These are phyloP conservation scores for Taiwanofungus camphoratus DNA, from an alignment of 1,284 basidiomycete species.

Conservation along the genomic window DNA sequence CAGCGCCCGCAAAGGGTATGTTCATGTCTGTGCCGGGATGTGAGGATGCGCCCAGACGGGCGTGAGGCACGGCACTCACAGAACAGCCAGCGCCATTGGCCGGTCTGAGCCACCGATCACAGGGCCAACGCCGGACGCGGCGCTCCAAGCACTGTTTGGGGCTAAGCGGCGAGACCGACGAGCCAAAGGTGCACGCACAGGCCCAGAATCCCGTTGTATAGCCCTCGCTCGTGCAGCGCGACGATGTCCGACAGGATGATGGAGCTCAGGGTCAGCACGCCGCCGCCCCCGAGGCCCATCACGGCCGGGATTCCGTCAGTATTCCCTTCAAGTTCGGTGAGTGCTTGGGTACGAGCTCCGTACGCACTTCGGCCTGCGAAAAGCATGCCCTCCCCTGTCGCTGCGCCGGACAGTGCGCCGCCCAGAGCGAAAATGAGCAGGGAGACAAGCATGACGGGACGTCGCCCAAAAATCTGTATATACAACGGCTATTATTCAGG, in stretches of 20 bases:
- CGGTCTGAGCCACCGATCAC: constrained; percentile 14
- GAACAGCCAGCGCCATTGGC: constrained; percentile 21
- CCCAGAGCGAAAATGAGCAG: constrained; percentile 15
- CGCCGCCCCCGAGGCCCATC: constrained; percentile 48
- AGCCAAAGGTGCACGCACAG: constrained; percentile 13
- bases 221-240: constrained; percentile 15
- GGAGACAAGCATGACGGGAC: constrained; percentile 9
- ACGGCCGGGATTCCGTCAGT: no score
- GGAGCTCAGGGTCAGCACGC: constrained; percentile 31
- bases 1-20: constrained; percentile 10
- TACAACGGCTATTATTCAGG: neutral
- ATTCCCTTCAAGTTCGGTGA: no score
- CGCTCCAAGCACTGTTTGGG: constrained; percentile 11
- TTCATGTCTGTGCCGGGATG: constrained; percentile 11
- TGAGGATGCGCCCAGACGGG: constrained; percentile 10
- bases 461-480: constrained; percentile 13
- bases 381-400: constrained; percentile 38
- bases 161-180: neutral
- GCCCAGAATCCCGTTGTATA: constrained; percentile 17
- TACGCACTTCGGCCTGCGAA: constrained; percentile 33
- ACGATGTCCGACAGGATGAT: constrained; percentile 22
- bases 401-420: constrained; percentile 32
- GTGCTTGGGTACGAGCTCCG: no score
- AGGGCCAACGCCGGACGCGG: constrained; percentile 11
- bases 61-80: constrained; percentile 10